These are phyloP conservation scores for Ophiostoma australiae DNA, from an alignment of 2,329 filamentous ascomycete species.

Conservation along the genomic window DNA sequence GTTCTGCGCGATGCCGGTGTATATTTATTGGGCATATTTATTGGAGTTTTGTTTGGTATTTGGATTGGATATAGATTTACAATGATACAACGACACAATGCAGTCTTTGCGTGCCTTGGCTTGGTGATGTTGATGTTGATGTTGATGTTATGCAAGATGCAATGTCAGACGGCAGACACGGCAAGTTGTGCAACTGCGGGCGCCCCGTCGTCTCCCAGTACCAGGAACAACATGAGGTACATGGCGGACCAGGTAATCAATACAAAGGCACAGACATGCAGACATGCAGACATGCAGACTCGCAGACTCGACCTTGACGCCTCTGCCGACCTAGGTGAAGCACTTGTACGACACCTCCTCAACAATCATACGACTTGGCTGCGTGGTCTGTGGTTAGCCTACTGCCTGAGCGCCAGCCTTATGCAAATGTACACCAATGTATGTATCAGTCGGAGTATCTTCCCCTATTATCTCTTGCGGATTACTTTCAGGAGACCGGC, in stretches of 20 bases:
- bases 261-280: neutral
- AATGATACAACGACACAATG: neutral
- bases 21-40: neutral
- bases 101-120: neutral
- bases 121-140: neutral
- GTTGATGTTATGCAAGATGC: neutral
- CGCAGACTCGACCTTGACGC: neutral
- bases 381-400: neutral
- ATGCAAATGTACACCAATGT: neutral
- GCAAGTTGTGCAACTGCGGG: neutral
- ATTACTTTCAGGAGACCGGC: no score
- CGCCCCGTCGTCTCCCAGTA: neutral
- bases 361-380: neutral
- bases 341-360: neutral
- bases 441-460: neutral
- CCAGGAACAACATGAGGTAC: neutral
- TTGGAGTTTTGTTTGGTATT: neutral
- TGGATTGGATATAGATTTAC: neutral
- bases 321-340: neutral
- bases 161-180: neutral
- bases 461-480: neutral
- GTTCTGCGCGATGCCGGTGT: neutral
- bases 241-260: neutral
- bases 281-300: no score
- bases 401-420: slow-evolving; percentile 1